Conservation (phyloP, 2,329 filamentous ascomycete genomes). For the Magnaporthiopsis incrustans region DNA sequence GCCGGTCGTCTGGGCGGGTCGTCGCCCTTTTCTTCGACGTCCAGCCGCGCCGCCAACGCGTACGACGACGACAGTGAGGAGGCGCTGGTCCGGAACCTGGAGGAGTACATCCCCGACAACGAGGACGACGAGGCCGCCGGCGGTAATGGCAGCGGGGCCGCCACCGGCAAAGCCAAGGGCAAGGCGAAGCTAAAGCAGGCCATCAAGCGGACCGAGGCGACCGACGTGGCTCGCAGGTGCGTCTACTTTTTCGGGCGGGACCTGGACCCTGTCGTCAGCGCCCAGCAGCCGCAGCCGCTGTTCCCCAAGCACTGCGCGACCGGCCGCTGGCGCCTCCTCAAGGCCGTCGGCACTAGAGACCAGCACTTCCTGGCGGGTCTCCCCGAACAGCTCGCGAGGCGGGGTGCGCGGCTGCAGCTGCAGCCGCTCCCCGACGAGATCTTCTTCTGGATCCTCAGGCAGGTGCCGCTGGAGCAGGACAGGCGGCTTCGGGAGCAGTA, state of each 20-base stretch:
- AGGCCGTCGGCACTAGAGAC: constrained; percentile 41
- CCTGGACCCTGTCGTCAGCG: constrained; percentile 14
- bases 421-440: constrained; percentile 47
- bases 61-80: constrained; percentile 16
- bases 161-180: constrained; percentile 30
- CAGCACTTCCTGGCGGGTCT: constrained; percentile 56
- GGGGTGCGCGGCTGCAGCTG: constrained; percentile 29
- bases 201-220: constrained; percentile 39
- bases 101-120: constrained; percentile 24
- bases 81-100: constrained; percentile 3
- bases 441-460: constrained; percentile 56
- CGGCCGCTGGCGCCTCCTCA: constrained; percentile 40
- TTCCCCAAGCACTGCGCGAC: constrained; percentile 30
- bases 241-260: constrained; percentile 42
- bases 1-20: no score
- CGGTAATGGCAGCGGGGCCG: background rate
- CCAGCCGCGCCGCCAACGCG: background rate
- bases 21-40: constrained; percentile 7
- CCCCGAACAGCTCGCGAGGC: constrained; percentile 43
- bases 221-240: constrained; percentile 23
- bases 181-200: constrained; percentile 30
- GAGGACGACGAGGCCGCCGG: constrained; percentile 20
- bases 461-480: constrained; percentile 48
- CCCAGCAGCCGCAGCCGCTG: constrained; percentile 16
- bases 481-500: constrained; percentile 53